Conservation (phyloP, 148 eudicot genomes). For the Heliamphora exappendiculata region DNA sequence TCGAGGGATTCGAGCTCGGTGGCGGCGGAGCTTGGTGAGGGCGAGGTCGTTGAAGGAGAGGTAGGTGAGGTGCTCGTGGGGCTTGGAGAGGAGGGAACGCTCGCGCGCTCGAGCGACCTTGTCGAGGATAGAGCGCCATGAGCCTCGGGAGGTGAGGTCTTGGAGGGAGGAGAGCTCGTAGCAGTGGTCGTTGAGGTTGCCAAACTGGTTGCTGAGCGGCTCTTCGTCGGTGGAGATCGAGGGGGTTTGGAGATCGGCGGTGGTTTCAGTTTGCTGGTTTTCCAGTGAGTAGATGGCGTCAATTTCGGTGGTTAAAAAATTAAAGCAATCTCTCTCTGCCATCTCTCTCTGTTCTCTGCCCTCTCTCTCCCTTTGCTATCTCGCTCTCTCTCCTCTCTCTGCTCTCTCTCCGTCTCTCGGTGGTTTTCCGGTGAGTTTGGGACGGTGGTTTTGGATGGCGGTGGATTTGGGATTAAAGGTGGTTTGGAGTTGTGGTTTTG, state of each 20-base stretch:
- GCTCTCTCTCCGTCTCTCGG: no score
- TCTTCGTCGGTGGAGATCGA: constrained; percentile 18
- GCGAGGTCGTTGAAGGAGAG: constrained; percentile 71
- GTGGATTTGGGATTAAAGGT: no score
- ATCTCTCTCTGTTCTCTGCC: no score
- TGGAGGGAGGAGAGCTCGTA: constrained; percentile 49
- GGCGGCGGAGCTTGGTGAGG: constrained; percentile 62
- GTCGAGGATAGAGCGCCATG: constrained; percentile 65
- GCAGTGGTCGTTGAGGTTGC: constrained; percentile 40
- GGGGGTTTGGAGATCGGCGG: constrained; percentile 8
- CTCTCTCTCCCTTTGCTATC: no score
- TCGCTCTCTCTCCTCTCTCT: no score
- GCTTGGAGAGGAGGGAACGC: no score
- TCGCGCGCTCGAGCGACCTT: constrained; percentile 46
- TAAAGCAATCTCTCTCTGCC: no score
- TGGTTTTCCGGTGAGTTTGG: no score
- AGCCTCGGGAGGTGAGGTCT: constrained; percentile 61
- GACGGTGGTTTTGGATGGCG: no score
- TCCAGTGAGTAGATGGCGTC: background rate
- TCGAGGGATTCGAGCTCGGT: constrained; percentile 42
- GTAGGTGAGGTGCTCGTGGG: no score
- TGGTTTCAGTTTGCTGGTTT: constrained; percentile 4
- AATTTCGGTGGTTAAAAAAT: background rate
- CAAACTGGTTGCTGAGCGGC: constrained; percentile 30
- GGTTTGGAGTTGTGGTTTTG: no score